phyloP scores from a whole-genome alignment of 805 yeast species.

The Candida takata region DNA sequence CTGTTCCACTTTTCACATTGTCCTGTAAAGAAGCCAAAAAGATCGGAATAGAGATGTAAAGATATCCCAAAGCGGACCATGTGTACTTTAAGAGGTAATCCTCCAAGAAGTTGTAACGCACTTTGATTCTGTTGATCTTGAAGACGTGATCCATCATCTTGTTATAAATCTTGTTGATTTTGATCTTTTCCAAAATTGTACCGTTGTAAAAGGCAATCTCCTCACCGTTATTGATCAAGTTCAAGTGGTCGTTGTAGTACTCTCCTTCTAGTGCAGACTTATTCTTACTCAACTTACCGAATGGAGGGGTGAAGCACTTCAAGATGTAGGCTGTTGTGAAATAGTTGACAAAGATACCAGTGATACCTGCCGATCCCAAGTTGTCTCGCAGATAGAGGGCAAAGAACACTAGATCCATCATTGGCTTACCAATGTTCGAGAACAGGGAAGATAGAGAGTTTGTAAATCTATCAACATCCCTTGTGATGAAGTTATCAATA shows the following conservation, averaged over 20 bases:
- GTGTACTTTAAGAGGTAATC: conserved; percentile 83
- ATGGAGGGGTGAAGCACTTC: conserved; percentile 73
- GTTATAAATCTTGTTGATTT: conserved; percentile 52
- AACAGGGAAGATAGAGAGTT: conserved; percentile 77
- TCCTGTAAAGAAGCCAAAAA: conserved; percentile 44
- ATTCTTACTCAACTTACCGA: conserved; percentile 66
- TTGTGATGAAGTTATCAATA: conserved; percentile 75
- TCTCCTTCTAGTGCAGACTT: conserved; percentile 82
- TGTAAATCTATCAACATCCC: conserved; percentile 75
- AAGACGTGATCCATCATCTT: conserved; percentile 49
- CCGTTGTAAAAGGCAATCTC: conserved; percentile 95
- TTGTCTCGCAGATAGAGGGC: conserved; percentile 77
- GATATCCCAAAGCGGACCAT: conserved; percentile 94
- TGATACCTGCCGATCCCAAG: conserved; percentile 79
- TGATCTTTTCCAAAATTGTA: conserved; percentile 64
- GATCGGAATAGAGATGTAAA: conserved; percentile 86
- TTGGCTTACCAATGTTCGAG: conserved; percentile 87
- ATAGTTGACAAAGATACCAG: conserved; percentile 77
- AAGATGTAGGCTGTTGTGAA: conserved; percentile 70
- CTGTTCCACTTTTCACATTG: conserved; percentile 22
- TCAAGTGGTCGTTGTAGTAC: conserved; percentile 79
- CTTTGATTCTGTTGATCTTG: conserved; percentile 49
- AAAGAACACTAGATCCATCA: conserved; percentile 78
- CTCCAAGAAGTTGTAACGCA: conserved; percentile 67
- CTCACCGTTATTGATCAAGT: conserved; percentile 81